Conservation (phyloP, 305 asterid species). For the Fraxinus ornus region DNA sequence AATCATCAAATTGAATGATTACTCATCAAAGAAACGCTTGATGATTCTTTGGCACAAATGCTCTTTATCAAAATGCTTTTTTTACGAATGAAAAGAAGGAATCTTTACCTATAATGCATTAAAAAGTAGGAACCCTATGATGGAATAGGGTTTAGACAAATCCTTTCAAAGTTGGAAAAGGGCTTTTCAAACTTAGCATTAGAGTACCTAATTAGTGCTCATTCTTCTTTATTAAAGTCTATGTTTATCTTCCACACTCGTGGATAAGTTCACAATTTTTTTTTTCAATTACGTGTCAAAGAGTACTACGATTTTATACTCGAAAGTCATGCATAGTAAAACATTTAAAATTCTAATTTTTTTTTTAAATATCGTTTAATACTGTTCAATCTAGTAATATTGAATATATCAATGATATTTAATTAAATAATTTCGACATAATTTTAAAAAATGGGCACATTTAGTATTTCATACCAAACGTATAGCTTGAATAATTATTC, state of each 20-base stretch:
- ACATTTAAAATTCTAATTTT: not conserved
- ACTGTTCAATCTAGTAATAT: no score
- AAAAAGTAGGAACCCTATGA: constrained; percentile 11
- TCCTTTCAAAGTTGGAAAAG: constrained; percentile 19
- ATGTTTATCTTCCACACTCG: not conserved
- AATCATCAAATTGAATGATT: constrained; percentile 37
- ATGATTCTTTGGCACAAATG: constrained; percentile 24
- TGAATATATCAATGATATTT: not conserved
- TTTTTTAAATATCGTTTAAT: no score
- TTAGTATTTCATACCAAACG: no score
- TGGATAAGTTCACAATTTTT: constrained; percentile 7
- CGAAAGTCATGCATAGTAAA: not conserved
- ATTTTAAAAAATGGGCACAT: not conserved
- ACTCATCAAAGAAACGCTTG: constrained; percentile 22
- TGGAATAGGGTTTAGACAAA: not conserved
- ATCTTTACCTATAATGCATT: constrained; percentile 13
- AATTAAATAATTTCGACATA: not conserved
- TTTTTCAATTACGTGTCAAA: not conserved
- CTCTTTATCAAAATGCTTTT: constrained; percentile 29
- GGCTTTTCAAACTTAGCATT: constrained; percentile 24
- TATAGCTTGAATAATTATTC: not conserved
- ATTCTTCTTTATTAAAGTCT: constrained; percentile 6
- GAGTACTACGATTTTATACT: not conserved
- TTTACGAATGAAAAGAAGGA: constrained; percentile 15
- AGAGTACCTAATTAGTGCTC: not conserved